Base-by-base conservation (phyloP, 23 red algal genomes). In the Gracilaria gracilis region DNA sequence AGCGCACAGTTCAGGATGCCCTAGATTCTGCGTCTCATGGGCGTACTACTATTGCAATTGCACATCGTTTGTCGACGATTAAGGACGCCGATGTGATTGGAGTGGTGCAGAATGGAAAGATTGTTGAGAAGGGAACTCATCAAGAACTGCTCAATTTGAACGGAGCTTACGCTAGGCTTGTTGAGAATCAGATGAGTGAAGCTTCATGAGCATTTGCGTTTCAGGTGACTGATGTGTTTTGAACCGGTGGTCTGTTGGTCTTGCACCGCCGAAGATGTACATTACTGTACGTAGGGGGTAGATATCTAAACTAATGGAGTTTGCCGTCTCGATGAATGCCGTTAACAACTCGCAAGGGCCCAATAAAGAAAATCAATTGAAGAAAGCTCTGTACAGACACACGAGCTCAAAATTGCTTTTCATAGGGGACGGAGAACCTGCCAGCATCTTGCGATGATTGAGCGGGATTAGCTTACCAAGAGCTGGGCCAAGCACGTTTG, bases 11-110 rank as follows among this genome's bases (percentile, higher is more conserved):
- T 47, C 93, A 98, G 79, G 84, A 95, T 24, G 96, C 96, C 3
- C 84, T 98, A 31, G 93, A 98, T 28, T 48, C 64, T 2, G 97
- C 92, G 21, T 25, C 69, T 27, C 62, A 92, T 54, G 94, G 93
- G 21, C 77, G 94, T 12, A 99, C 97, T 16, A 96, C 91, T 35
- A 90, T 99, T 28, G 88, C 95, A 15, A 92, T 96, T 83, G 97
- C 97, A 38, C 97, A 99, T 80, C 93, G 97, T 20, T 61, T 99
- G 67, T 84, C 84, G 1, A 99, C 93, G 39, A 91, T 99, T 27
- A 93, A 91, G 53, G 78, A 96, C 59, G 97, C 97, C 9, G 92
- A 96, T 79, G 40, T 73, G 19, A 99, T 99, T 65, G 91, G 61
- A 29, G 93, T 99, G 24, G 57, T 99, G 47, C 67, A 91, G 14